phyloP scores from a whole-genome alignment of 805 yeast genomes.

The Myxozyma sirexii region DNA sequence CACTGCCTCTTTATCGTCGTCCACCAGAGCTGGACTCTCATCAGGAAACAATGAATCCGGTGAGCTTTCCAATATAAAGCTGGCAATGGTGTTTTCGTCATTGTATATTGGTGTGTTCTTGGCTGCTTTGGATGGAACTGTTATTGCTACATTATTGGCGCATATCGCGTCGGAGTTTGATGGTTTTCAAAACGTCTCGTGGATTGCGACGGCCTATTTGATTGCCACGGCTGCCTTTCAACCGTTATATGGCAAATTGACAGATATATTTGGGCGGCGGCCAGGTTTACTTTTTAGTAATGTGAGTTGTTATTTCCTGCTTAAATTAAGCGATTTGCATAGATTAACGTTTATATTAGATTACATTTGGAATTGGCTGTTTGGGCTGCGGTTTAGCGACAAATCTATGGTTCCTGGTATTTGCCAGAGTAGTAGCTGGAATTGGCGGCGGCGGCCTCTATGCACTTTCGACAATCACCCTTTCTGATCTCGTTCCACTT shows the following conservation, averaged over 20 bases:
- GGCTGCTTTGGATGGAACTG: slow-evolving; percentile 55
- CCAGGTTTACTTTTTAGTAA: slow-evolving; percentile 50
- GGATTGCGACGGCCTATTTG: slow-evolving; percentile 77
- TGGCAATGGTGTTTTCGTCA: slow-evolving; percentile 57
- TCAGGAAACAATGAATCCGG: not conserved
- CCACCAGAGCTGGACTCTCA: slow-evolving; percentile 7
- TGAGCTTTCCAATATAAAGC: slow-evolving; percentile 17
- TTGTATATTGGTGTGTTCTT: slow-evolving; percentile 56
- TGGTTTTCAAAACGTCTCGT: slow-evolving; percentile 56
- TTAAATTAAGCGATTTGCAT: too few species aligned
- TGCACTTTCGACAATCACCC: slow-evolving; percentile 64
- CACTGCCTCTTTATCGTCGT: slow-evolving; percentile 19
- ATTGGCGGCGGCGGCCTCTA: slow-evolving; percentile 78
- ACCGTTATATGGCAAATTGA: slow-evolving; percentile 71
- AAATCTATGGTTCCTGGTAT: slow-evolving; percentile 32
- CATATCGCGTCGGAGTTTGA: slow-evolving; percentile 63
- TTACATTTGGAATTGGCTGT: slow-evolving; percentile 54
- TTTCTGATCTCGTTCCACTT: slow-evolving; percentile 68
- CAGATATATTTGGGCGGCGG: slow-evolving; percentile 58
- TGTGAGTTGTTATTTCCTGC: slow-evolving; percentile 30
- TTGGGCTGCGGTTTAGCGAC: slow-evolving; percentile 50
- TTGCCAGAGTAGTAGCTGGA: slow-evolving; percentile 67
- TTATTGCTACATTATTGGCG: slow-evolving; percentile 55
- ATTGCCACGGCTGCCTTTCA: slow-evolving; percentile 75
- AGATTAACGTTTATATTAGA: not conserved